Conservation (phyloP, 768 basidiomycete species). For the Neoboletus brunneissimus region DNA sequence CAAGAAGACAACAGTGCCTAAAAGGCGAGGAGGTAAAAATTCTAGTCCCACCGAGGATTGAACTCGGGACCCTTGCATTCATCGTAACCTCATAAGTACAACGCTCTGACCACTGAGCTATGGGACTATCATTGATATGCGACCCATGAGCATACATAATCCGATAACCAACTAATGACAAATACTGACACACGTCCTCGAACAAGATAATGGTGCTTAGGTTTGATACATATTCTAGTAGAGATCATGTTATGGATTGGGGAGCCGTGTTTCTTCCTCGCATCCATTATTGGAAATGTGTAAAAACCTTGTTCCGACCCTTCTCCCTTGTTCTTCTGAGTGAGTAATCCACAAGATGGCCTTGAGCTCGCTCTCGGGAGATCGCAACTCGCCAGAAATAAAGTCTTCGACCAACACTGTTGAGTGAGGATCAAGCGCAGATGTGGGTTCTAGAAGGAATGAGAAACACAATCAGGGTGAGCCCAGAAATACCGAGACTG, state of each 20-base stretch:
- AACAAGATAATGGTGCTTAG: not conserved
- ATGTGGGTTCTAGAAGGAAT: conserved; percentile 71
- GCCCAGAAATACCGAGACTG: conserved; percentile 17
- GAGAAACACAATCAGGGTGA: not conserved
- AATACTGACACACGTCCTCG: not conserved
- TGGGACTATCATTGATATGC: conserved; percentile 37
- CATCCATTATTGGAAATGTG: conserved; percentile 45
- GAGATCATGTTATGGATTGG: conserved; percentile 24
- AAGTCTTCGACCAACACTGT: conserved; percentile 64
- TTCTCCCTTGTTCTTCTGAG: conserved; percentile 72
- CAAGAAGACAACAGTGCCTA: too few species aligned
- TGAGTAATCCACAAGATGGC: conserved; percentile 89
- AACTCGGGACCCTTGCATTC: conserved; percentile 62
- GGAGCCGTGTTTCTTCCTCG: conserved; percentile 36
- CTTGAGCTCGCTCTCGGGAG: conserved; percentile 51
- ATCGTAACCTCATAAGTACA: conserved; percentile 57
- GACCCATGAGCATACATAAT: not conserved
- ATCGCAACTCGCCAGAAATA: conserved; percentile 51
- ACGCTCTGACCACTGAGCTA: conserved; percentile 64
- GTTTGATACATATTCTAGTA: not conserved
- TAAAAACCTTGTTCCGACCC: conserved; percentile 71
- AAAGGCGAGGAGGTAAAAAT: conserved; percentile 24
- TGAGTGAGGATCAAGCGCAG: conserved; percentile 73
- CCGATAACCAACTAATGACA: not conserved
- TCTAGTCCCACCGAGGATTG: conserved; percentile 61